Evolutionary conservation across 345 rosid species (phyloP), one percentile per base, ranked within the genome.

Genomic region (Boechera retrofracta): DNA sequence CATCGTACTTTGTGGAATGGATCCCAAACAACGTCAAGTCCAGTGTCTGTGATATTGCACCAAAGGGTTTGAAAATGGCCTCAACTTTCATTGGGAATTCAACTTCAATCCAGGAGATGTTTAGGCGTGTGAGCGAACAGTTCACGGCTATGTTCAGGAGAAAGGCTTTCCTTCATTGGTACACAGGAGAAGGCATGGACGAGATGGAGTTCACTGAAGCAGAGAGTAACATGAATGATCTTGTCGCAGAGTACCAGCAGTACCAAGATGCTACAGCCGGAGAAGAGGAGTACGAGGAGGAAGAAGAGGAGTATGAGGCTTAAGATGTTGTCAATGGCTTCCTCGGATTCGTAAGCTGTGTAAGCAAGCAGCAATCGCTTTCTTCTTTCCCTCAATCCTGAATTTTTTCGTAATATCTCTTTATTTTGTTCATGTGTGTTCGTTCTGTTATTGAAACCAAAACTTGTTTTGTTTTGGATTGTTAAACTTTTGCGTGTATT

Each of bases 121-220:
- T 80, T 32, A 80, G 83, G 77, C 80, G 83, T 55, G 83, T 80
- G 32, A 80, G 83, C 4, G 83, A 80, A 33, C 83, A 80, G 67
- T 80, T 80, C 71, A 80, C 83, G 5, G 83, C 83, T 66, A 80
- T 80, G 83, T 80, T 80, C 75, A 80, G 83, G 80, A 80, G 83
- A 68, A 80, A 80, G 78, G 83, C 83, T 76, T 80, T 80, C 83
- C 76, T 80, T 39, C 83, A 80, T 76, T 80, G 83, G 83, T 80
- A 80, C 78, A 80, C 83, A 7, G 83, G 83, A 36, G 83, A 80
- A 69, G 83, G 83, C 1, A 80, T 80, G 83, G 83, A 80, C 60
- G 83, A 80, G 51, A 80, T 80, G 83, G 83, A 80, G 53, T 80
- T 80, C 68, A 80, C 83, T 1, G 83, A 80, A 41, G 81, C 81